Percentiles rank a stretch among this genome's conserved stretches.
phyloP scores from a whole-genome alignment of 2,329 filamentous ascomycete genomes.

The Myriosclerotinia scirpicola region DNA sequence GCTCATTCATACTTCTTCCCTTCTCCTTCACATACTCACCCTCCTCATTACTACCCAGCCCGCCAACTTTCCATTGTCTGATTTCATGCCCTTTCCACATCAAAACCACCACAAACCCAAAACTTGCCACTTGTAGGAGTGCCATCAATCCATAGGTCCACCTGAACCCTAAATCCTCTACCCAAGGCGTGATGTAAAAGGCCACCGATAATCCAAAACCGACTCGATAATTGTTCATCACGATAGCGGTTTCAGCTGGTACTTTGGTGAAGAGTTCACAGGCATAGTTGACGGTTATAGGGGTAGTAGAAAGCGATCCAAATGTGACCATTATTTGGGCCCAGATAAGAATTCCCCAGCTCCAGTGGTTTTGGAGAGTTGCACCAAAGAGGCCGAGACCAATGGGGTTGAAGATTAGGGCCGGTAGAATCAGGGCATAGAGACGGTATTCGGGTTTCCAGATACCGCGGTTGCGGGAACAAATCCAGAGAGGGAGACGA shows the following conservation, averaged over 20 bases:
- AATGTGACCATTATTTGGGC: slow-evolving; percentile 46
- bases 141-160: slow-evolving; percentile 47
- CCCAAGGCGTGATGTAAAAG: slow-evolving; percentile 46
- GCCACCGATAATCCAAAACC: slow-evolving; percentile 43
- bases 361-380: slow-evolving; percentile 44
- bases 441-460: slow-evolving; percentile 47
- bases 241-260: slow-evolving; percentile 43
- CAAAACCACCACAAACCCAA: slow-evolving; percentile 35
- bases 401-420: slow-evolving; percentile 40
- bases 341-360: slow-evolving; percentile 45
- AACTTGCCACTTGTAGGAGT: slow-evolving; percentile 41
- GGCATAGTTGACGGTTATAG: slow-evolving; percentile 31
- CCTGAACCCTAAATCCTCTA: slow-evolving; percentile 40
- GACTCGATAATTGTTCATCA: slow-evolving; percentile 42
- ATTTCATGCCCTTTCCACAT: slow-evolving; percentile 39
- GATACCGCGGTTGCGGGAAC: slow-evolving; percentile 26
- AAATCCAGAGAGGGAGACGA: slow-evolving; percentile 41
- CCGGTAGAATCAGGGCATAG: slow-evolving; percentile 38
- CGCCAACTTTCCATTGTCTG: slow-evolving; percentile 24
- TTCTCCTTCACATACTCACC: slow-evolving; percentile 32
- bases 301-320: slow-evolving; percentile 25
- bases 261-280: slow-evolving; percentile 42
- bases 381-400: slow-evolving; percentile 44
- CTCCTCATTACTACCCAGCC: slow-evolving; percentile 36
- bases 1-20: background rate